phyloP scores from a whole-genome alignment of 2,329 filamentous ascomycete genomes.

The Phaeosphaeriaceae sp. region DNA sequence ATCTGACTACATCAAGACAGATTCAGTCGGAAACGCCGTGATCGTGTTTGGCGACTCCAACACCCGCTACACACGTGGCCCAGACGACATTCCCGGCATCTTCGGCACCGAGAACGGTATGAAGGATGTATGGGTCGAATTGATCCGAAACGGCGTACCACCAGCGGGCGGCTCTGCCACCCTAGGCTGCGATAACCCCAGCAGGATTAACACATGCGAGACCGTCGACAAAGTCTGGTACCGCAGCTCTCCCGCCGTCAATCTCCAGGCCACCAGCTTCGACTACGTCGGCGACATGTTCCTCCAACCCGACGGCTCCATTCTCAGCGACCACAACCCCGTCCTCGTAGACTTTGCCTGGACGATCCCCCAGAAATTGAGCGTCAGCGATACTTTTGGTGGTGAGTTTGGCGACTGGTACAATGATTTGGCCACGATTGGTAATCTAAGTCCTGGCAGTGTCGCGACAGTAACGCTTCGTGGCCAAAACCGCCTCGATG shows the following conservation, averaged over 20 bases:
- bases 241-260: conserved; percentile 57
- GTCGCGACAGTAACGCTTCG: conserved; percentile 51
- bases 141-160: conserved; percentile 44
- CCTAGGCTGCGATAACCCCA: conserved; percentile 64
- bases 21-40: conserved; percentile 66
- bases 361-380: conserved; percentile 15
- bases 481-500: conserved; percentile 59
- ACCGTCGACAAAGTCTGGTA: conserved; percentile 72
- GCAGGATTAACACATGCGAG: conserved; percentile 61
- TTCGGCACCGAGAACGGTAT: conserved; percentile 61
- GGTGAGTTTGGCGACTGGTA: conserved; percentile 62
- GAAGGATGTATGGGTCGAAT: conserved; percentile 66
- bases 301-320: conserved; percentile 61
- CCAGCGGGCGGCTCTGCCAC: conserved; percentile 34
- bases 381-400: conserved; percentile 52
- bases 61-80: conserved; percentile 64
- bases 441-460: conserved; percentile 19
- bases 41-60: conserved; percentile 71
- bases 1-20: conserved; percentile 61
- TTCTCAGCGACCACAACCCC: conserved; percentile 70
- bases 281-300: conserved; percentile 64
- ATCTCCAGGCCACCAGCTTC: conserved; percentile 58
- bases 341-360: conserved; percentile 61
- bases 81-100: conserved; percentile 59
- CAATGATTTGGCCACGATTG: conserved; percentile 58